Evolutionary conservation across 2,329 filamentous ascomycete genomes (phyloP).

Genomic region (Paecilomyces fulvus): DNA sequence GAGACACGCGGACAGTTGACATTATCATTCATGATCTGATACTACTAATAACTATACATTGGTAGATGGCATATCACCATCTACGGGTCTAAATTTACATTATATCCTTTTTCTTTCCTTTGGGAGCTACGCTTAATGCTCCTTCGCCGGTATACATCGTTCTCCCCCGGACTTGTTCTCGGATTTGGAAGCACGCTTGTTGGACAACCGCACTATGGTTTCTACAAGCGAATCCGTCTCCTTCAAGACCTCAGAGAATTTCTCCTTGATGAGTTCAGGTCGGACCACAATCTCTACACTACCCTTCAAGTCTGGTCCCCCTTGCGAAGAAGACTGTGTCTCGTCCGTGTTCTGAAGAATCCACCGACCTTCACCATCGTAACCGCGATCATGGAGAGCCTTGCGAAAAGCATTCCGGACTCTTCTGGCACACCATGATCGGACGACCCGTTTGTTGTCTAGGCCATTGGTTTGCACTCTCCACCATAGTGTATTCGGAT

Average conservation of each 20-base stretch:
- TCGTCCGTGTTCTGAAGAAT: neutral
- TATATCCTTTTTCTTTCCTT: neutral
- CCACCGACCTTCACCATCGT: slow-evolving; percentile 25
- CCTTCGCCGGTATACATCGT: neutral
- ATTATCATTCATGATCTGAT: neutral
- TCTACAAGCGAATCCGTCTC: slow-evolving; percentile 9
- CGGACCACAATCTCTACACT: slow-evolving; percentile 24
- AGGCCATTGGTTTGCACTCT: slow-evolving; percentile 25
- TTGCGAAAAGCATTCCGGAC: slow-evolving; percentile 37
- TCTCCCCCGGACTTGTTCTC: neutral
- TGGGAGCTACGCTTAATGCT: neutral
- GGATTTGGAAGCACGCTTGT: neutral
- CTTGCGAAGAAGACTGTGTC: neutral
- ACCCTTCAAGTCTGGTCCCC: slow-evolving; percentile 23
- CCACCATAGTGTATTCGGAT: slow-evolving; percentile 42
- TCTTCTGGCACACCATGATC: slow-evolving; percentile 38
- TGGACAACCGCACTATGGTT: neutral
- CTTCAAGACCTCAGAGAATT: slow-evolving; percentile 9
- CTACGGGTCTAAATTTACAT: neutral
- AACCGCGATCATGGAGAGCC: slow-evolving; percentile 40
- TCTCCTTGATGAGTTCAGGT: slow-evolving; percentile 3
- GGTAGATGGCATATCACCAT: neutral
- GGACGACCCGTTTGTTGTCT: slow-evolving; percentile 35
- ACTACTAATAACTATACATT: neutral
- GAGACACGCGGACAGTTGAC: neutral